These are phyloP conservation scores for Aspergillus phoenicis DNA, from an alignment of 2,329 filamentous ascomycete genomes.

Conservation along the genomic window DNA sequence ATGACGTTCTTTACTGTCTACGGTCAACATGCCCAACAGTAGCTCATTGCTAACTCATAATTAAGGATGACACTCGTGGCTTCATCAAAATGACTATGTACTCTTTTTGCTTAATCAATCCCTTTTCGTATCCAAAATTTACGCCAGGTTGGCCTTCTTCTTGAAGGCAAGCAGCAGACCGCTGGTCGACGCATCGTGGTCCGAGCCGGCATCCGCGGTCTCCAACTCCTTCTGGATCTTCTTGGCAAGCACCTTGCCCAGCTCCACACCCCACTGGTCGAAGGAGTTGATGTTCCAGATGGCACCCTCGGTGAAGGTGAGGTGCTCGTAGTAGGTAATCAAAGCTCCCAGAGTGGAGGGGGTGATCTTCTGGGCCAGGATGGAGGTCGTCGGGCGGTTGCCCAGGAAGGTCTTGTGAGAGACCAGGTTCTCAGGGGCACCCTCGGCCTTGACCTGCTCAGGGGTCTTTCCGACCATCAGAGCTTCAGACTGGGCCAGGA, in stretches of 20 bases:
- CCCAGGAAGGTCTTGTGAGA: slow-evolving; percentile 99
- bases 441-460: slow-evolving; percentile 52
- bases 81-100: slow-evolving; percentile 23
- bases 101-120: slow-evolving; percentile 14
- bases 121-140: slow-evolving; percentile 14
- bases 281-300: slow-evolving; percentile 99
- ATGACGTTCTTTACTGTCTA: too few species aligned
- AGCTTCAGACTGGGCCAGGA: slow-evolving; percentile 54
- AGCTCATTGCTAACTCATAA: slow-evolving; percentile 11
- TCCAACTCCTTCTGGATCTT: slow-evolving; percentile 87
- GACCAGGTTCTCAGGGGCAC: slow-evolving; percentile 61
- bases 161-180: slow-evolving; percentile 92
- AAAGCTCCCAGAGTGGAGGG: slow-evolving; percentile 89
- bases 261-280: slow-evolving; percentile 98
- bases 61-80: slow-evolving; percentile 20
- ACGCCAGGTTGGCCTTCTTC: slow-evolving; percentile 62
- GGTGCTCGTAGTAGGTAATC: slow-evolving; percentile 98
- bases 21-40: background rate
- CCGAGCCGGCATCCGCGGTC: slow-evolving; percentile 64
- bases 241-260: slow-evolving; percentile 95
- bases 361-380: slow-evolving; percentile 90
- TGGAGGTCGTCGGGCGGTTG: slow-evolving; percentile 94
- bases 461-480: slow-evolving; percentile 58
- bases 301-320: slow-evolving; percentile 96
- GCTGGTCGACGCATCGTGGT: slow-evolving; percentile 85